phyloP scores from a whole-genome alignment of 2,329 filamentous ascomycete species.

The Colletotrichum salicis region DNA sequence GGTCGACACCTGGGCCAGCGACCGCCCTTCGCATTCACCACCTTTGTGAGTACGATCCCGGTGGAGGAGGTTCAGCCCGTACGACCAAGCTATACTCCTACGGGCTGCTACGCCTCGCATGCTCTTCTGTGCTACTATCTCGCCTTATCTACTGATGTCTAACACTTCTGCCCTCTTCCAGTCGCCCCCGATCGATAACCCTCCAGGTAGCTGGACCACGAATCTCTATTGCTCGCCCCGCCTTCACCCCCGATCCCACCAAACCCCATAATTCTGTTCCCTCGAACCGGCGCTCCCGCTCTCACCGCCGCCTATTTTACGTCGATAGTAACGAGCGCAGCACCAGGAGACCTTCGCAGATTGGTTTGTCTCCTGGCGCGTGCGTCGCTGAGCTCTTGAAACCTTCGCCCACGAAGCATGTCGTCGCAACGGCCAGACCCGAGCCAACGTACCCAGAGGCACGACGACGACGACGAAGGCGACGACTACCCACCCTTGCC shows the following conservation, averaged over 20 bases:
- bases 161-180: neutral
- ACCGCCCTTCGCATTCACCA: constrained; percentile 1
- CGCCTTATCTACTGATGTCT: neutral
- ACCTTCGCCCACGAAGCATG: constrained; percentile 30
- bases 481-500: constrained; percentile 45
- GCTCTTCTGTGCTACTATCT: neutral
- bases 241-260: constrained; percentile 1
- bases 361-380: neutral
- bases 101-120: neutral
- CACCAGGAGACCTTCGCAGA: neutral
- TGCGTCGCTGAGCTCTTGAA: constrained; percentile 37
- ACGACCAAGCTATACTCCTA: neutral
- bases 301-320: neutral
- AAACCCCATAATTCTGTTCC: constrained; percentile 17
- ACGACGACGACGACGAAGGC: constrained; percentile 41
- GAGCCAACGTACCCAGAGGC: constrained; percentile 42
- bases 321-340: neutral
- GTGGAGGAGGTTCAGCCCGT: constrained; percentile 9
- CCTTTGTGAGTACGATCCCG: constrained; percentile 16
- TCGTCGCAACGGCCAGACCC: constrained; percentile 34
- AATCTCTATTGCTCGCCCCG: neutral
- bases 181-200: neutral
- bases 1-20: neutral
- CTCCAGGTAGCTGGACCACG: neutral
- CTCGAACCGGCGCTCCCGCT: neutral